These are phyloP conservation scores for Blastobotrys chiropterorum DNA, from an alignment of 805 yeast species.

Conservation along the genomic window DNA sequence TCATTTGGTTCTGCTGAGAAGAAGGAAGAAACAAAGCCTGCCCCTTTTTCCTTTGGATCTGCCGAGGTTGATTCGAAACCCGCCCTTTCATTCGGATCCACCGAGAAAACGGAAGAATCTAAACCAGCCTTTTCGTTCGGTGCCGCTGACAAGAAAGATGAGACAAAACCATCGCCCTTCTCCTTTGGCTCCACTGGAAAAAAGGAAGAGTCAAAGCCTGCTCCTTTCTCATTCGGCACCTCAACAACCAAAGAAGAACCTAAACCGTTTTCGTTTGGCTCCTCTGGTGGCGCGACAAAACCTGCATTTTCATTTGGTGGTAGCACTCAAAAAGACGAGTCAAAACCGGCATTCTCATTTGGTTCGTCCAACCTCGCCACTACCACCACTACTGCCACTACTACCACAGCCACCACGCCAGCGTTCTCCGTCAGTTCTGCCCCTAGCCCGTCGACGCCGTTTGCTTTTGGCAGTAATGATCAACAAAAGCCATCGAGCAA, in stretches of 20 bases:
- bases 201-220: constrained; percentile 8
- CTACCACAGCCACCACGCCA: not conserved
- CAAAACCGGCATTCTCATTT: constrained; percentile 13
- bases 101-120: not conserved
- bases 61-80: constrained; percentile 9
- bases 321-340: constrained; percentile 5
- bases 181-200: not conserved
- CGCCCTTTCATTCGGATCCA: constrained; percentile 9
- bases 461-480: not conserved
- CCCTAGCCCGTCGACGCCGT: not conserved
- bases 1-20: constrained; percentile 6
- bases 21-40: not conserved
- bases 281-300: not conserved
- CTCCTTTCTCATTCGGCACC: not conserved
- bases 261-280: constrained; percentile 13
- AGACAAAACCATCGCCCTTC: not conserved
- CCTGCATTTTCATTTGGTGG: constrained; percentile 13
- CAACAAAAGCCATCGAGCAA: too few relatives aligned
- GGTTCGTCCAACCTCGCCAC: not conserved
- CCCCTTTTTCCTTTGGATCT: constrained; percentile 11
- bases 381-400: not conserved
- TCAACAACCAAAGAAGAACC: not conserved
- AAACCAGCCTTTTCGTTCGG: not conserved
- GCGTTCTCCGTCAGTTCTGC: not conserved
- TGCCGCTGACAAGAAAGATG: not conserved